Evolutionary conservation across 495 filamentous ascomycete species (phyloP).

Genomic region (Talaromyces stipitatus): DNA sequence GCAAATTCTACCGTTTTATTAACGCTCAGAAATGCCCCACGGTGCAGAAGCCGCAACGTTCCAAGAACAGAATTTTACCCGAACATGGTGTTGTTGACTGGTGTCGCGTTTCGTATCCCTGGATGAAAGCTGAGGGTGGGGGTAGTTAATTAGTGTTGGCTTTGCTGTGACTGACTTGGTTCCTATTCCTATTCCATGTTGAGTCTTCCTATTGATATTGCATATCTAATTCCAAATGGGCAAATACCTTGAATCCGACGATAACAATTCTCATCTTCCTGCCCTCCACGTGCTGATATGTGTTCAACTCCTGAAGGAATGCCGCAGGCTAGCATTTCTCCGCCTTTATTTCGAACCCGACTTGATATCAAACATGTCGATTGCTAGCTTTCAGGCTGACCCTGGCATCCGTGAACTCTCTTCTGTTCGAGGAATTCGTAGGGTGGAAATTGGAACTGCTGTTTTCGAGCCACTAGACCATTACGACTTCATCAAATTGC

Average conservation of each 20-base stretch:
- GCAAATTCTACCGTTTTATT: slow-evolving; percentile 48
- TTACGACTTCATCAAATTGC: not conserved
- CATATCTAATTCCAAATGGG: too few relatives aligned
- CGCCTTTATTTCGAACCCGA: not conserved
- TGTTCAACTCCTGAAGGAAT: not conserved
- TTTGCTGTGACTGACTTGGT: too few relatives aligned
- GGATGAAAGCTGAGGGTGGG: slow-evolving; percentile 34
- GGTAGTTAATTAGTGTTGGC: too few relatives aligned
- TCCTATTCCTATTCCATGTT: too few relatives aligned
- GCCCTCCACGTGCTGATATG: not conserved
- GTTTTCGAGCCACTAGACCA: not conserved
- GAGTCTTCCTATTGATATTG: too few relatives aligned
- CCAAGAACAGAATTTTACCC: slow-evolving; percentile 26
- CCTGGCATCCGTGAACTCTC: not conserved
- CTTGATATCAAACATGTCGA: not conserved
- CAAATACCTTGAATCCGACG: too few relatives aligned
- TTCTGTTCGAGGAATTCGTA: not conserved
- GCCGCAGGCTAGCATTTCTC: not conserved
- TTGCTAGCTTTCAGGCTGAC: not conserved
- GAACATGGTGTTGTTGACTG: slow-evolving; percentile 32
- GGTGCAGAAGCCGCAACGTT: slow-evolving; percentile 33
- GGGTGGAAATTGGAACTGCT: not conserved
- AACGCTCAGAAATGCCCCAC: slow-evolving; percentile 41
- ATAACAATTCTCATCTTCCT: not conserved
- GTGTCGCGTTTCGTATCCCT: slow-evolving; percentile 35